A percentile compares a stretch with the other conserved stretches of the same genome.
phyloP scores from a whole-genome alignment of 176 grass and related monocot genomes.

The Carex littledalei region DNA sequence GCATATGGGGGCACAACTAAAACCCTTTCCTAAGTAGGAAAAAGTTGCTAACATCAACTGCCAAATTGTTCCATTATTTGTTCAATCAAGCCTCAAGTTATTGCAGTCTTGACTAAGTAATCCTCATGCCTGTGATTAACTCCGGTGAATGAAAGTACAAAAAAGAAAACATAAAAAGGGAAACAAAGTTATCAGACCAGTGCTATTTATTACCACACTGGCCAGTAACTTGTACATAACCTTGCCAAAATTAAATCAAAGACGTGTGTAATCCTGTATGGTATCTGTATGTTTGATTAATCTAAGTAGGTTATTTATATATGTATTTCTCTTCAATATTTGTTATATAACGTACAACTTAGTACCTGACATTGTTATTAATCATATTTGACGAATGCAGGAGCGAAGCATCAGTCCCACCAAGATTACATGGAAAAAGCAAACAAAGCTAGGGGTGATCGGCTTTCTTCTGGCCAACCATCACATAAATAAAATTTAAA shows the following conservation, averaged over 20 bases:
- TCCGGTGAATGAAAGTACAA: not conserved
- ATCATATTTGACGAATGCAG: slow-evolving; percentile 29
- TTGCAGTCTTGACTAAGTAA: not conserved
- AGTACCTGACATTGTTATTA: slow-evolving; percentile 2
- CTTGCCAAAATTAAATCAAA: not conserved
- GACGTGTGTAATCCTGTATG: not conserved
- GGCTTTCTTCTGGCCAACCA: slow-evolving; percentile 72
- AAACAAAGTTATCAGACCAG: not conserved
- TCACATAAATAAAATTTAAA: slow-evolving; percentile 40
- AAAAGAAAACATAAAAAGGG: not conserved
- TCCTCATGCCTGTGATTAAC: not conserved
- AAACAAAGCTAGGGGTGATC: slow-evolving; percentile 71
- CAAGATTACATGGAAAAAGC: slow-evolving; percentile 93
- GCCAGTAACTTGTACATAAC: not conserved
- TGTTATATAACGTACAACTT: not conserved
- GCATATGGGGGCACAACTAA: not conserved
- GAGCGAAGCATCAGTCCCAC: slow-evolving; percentile 81
- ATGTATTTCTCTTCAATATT: not conserved
- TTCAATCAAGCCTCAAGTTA: not conserved
- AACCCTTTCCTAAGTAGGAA: not conserved
- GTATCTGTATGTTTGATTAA: not conserved
- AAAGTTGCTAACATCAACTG: not conserved
- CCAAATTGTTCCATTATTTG: not conserved
- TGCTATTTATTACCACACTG: not conserved
- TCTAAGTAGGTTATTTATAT: not conserved